Evolutionary conservation across 2,329 filamentous ascomycete genomes (phyloP).

Genomic region (Cladorrhinum sp.): DNA sequence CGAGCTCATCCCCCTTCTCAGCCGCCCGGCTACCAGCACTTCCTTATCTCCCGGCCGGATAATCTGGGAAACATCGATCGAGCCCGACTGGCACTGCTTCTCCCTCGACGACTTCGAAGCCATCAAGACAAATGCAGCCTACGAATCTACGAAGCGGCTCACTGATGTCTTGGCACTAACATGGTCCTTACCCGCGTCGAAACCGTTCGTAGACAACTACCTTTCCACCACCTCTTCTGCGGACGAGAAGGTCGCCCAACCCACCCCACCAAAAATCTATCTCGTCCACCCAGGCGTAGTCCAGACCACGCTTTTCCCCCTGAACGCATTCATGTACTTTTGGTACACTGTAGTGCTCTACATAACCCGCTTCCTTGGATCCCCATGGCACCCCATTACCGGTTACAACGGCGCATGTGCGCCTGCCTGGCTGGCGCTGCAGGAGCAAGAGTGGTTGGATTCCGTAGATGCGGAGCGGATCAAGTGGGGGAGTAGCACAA

Average conservation of each 20-base stretch:
- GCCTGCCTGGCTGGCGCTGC: slow-evolving; percentile 74
- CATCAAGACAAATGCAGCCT: slow-evolving; percentile 59
- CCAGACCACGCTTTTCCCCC: slow-evolving; percentile 74
- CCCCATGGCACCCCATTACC: slow-evolving; percentile 80
- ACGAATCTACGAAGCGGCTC: slow-evolving; percentile 84
- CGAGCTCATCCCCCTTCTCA: slow-evolving; percentile 71
- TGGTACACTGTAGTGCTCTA: slow-evolving; percentile 67
- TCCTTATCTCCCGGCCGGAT: slow-evolving; percentile 59
- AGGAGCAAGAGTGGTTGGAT: slow-evolving; percentile 61
- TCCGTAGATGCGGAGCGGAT: slow-evolving; percentile 49
- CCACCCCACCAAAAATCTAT: slow-evolving; percentile 49
- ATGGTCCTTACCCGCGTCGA: slow-evolving; percentile 61
- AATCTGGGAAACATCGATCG: slow-evolving; percentile 84
- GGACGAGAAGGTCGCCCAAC: slow-evolving; percentile 25
- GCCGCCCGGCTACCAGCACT: slow-evolving; percentile 37
- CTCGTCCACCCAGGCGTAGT: slow-evolving; percentile 84
- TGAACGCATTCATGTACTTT: slow-evolving; percentile 67
- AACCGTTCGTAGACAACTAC: slow-evolving; percentile 55
- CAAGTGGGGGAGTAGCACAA: slow-evolving; percentile 84
- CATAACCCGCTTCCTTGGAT: slow-evolving; percentile 73
- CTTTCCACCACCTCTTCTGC: slow-evolving; percentile 37
- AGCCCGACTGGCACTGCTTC: slow-evolving; percentile 57
- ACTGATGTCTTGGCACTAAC: slow-evolving; percentile 82
- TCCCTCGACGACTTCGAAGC: slow-evolving; percentile 73
- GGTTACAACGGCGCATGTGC: slow-evolving; percentile 74